Conservation (phyloP, 345 rosid genomes). For the Populus davidiana region DNA sequence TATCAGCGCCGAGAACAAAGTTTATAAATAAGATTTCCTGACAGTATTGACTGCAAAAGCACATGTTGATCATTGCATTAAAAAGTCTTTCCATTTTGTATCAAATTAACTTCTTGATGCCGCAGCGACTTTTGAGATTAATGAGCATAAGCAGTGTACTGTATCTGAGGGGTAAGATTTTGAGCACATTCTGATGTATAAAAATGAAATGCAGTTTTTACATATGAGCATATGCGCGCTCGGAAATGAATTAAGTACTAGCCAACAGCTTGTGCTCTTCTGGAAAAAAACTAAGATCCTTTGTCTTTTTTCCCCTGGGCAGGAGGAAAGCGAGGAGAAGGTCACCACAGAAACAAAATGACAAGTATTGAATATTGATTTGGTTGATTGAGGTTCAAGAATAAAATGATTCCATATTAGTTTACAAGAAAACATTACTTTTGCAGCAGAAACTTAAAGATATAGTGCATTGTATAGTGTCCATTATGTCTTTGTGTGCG, state of each 20-base stretch:
- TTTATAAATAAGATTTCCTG: neutral
- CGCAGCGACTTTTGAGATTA: neutral
- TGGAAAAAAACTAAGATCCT: conserved; percentile 3
- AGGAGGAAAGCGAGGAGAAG: neutral
- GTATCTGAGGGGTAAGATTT: too few relatives aligned
- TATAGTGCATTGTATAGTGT: neutral
- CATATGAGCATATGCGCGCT: conserved; percentile 2
- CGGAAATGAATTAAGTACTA: conserved; percentile 1
- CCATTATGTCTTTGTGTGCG: conserved; percentile 9
- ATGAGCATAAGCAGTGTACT: too few relatives aligned
- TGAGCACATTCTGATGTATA: too few relatives aligned
- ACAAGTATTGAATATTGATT: neutral
- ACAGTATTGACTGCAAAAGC: too few relatives aligned
- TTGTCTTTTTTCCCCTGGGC: neutral
- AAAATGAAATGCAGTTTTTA: neutral
- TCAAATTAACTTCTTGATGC: neutral
- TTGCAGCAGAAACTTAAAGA: neutral
- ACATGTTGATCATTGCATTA: neutral
- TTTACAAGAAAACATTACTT: neutral
- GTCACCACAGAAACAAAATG: neutral
- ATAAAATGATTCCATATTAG: conserved; percentile 1
- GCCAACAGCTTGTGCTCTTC: neutral
- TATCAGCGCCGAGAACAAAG: neutral
- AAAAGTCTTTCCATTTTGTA: neutral
- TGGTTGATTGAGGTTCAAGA: neutral